Base-by-base conservation (phyloP, 2,329 filamentous ascomycete genomes). In the Paramyrothecium roridum region DNA sequence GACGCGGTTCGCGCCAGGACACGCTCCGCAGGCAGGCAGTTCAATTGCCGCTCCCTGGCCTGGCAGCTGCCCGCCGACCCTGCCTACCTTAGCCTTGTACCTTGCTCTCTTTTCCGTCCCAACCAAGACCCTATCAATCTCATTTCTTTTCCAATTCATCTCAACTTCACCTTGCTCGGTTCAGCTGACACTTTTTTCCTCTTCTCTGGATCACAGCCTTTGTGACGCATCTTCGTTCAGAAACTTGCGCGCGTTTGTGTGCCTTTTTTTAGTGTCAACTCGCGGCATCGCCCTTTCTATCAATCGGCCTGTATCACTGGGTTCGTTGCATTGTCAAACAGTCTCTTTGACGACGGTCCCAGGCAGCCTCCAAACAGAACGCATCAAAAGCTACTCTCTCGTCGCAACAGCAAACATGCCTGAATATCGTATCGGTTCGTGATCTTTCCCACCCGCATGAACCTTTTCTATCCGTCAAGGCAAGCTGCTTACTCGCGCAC, bases 401-500 rank as follows among this genome's bases (percentile, higher is more conserved):
- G 52, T 52, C 52, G 58, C 54, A 60, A 30, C 26, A 43, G 37
- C 37, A 43, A 69, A 64, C 13, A 80, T 80, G 78, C 70, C 74
- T 58, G 65, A 73, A 54, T 80, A 80, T 61, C 74, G 78, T 56
- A 68, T 80, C 57, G 77, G 78, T 80, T 43, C 4, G 37, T 43
- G 46, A 21, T 19, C 51, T 20, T n/a, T 17, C 30, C 26, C 20
- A 16, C 19, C 34, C 21, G 17, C 43, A 22, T 22, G 12, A 46
- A 26, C 34, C 17, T 13, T 23, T 37, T 33, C 26, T 30, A n/a
- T n/a, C n/a, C n/a, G 26, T 30, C 26, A 30, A 30, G 26, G 26
- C 26, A 30, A 30, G 26, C 56, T 49, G 56, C 43, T 61, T 23
- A 30, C 26, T 30, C 26, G 26, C 26, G 26, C 4, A 4, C 30